phyloP scores from a whole-genome alignment of 164 flowering plant species.

The Stephania japonica region DNA sequence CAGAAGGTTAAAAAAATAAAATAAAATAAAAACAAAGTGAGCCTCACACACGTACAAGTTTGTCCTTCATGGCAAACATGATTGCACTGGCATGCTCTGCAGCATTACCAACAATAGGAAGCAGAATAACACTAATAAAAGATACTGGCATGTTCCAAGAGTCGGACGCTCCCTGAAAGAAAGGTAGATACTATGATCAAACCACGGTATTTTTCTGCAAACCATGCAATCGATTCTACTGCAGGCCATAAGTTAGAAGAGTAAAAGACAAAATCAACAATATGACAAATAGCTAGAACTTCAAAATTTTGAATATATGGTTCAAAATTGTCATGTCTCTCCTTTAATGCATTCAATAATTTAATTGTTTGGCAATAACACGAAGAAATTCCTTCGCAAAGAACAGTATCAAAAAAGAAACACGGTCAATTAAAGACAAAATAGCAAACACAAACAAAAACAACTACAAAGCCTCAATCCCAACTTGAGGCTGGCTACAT shows the following conservation, averaged over 20 bases:
- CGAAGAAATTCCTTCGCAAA: background rate
- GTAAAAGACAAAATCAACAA: background rate
- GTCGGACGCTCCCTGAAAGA: slow-evolving; percentile 63
- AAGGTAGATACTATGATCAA: slow-evolving; percentile 4
- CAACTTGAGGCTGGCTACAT: no score
- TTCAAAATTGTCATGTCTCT: background rate
- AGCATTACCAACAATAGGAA: slow-evolving; percentile 77
- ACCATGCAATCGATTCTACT: background rate
- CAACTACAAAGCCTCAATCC: no score
- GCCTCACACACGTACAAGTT: slow-evolving; percentile 45
- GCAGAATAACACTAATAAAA: slow-evolving; percentile 68
- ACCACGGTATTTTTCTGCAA: background rate
- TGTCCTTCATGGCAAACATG: slow-evolving; percentile 72
- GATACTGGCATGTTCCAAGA: slow-evolving; percentile 65
- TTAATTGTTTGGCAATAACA: background rate
- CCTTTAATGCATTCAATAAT: background rate
- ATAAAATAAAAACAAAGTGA: background rate
- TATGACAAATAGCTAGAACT: background rate
- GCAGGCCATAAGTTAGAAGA: background rate
- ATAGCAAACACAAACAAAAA: no score
- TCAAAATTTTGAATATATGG: background rate
- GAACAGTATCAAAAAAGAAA: background rate
- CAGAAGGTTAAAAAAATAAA: background rate
- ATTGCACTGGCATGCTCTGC: slow-evolving; percentile 81
- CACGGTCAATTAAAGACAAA: no score